Conservation (phyloP, 2,329 filamentous ascomycete species). For the Talaromyces sp. region DNA sequence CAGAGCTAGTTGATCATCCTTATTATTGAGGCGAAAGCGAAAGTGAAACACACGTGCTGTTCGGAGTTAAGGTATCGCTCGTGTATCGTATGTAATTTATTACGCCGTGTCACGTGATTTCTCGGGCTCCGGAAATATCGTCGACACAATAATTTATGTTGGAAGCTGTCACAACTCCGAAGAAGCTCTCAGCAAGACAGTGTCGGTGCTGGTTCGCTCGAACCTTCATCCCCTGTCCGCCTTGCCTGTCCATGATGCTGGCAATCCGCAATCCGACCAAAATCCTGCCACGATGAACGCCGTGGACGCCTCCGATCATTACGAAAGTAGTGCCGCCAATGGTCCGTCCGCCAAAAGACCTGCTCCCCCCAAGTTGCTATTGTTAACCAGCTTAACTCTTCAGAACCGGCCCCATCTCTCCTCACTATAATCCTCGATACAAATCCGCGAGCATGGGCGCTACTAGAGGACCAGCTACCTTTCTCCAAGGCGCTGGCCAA, state of each 20-base stretch:
- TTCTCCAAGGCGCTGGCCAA: conserved; percentile 81
- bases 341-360: conserved; percentile 29
- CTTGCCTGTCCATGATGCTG: conserved; percentile 11
- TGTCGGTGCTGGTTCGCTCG: conserved; percentile 11
- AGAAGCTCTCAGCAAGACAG: conserved; percentile 6
- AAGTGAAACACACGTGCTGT: background rate
- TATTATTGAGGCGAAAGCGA: background rate
- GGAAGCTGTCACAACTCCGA: background rate
- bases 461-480: conserved; percentile 68
- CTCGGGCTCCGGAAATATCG: background rate
- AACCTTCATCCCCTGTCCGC: conserved; percentile 8
- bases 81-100: background rate
- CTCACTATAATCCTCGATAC: conserved; percentile 91
- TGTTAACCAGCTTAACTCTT: background rate
- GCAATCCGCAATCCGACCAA: background rate
- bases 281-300: conserved; percentile 53
- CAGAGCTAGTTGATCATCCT: background rate
- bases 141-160: background rate
- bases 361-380: background rate
- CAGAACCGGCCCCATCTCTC: conserved; percentile 68
- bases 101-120: background rate
- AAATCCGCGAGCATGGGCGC: conserved; percentile 89
- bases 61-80: background rate
- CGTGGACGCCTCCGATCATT: conserved; percentile 59
- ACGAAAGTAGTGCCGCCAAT: conserved; percentile 42